Conservation (phyloP, 2,329 filamentous ascomycete species). For the Ilyonectria mors-panacis region DNA sequence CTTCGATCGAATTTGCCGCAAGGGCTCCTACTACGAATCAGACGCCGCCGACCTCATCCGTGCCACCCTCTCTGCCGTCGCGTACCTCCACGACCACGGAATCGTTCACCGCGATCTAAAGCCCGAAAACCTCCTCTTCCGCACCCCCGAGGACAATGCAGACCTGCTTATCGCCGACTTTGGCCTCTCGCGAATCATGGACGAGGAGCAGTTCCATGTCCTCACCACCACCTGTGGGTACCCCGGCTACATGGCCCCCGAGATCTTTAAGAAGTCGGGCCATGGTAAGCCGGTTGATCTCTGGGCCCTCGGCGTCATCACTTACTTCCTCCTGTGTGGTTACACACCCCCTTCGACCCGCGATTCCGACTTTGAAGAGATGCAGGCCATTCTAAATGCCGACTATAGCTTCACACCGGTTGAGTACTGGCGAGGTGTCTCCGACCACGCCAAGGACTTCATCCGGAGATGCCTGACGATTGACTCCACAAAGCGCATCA, state of each 20-base stretch:
- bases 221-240: conserved; percentile 98
- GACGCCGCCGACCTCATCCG: conserved; percentile 96
- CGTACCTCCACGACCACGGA: conserved; percentile 97
- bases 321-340: conserved; percentile 97
- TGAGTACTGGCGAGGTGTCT: conserved; percentile 98
- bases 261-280: conserved; percentile 99
- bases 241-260: conserved; percentile 98
- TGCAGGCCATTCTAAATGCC: conserved; percentile 97
- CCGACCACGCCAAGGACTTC: conserved; percentile 88
- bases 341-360: conserved; percentile 98
- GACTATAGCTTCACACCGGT: conserved; percentile 96
- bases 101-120: conserved; percentile 99
- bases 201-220: conserved; percentile 98
- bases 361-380: conserved; percentile 97
- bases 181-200: conserved; percentile 96
- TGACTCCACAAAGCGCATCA: conserved; percentile 89
- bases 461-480: conserved; percentile 93
- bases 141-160: conserved; percentile 97
- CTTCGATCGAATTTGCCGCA: conserved; percentile 98
- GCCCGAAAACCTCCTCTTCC: conserved; percentile 96
- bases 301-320: conserved; percentile 98
- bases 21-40: conserved; percentile 98
- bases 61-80: conserved; percentile 95
- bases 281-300: conserved; percentile 98
- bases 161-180: conserved; percentile 98